Conservation (phyloP, 306 rosid species). For the Echinosophora koreensis region DNA sequence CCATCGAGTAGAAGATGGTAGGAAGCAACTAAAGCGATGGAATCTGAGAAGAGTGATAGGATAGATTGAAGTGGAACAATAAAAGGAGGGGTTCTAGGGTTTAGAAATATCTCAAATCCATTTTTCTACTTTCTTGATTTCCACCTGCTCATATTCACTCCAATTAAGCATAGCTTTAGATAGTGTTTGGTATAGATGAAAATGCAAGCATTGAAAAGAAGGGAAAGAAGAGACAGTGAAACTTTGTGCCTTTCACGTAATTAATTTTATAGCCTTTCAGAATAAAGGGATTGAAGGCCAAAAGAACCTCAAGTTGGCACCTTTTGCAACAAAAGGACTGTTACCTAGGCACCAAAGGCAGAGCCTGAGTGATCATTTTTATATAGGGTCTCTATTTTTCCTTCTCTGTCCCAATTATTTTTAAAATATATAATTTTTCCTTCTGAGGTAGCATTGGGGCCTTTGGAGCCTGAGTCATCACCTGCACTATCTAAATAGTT, state of each 20-base stretch:
- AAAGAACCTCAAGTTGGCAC: not conserved
- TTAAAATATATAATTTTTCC: not conserved
- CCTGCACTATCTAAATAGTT: not conserved
- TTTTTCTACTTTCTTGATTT: not conserved
- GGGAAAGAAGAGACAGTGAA: not conserved
- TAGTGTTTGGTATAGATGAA: not conserved
- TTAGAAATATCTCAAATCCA: not conserved
- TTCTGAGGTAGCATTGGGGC: not conserved
- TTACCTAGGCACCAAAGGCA: not conserved
- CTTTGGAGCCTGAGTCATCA: not conserved
- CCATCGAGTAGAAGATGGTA: no score
- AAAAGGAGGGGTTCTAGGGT: no score
- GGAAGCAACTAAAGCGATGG: not conserved
- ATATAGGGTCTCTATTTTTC: not conserved
- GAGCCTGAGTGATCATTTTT: not conserved
- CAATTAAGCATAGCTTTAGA: not conserved
- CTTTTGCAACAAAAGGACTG: not conserved
- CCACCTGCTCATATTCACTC: not conserved
- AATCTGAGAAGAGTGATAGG: not conserved
- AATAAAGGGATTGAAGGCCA: conserved; percentile 3
- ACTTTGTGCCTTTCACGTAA: no score
- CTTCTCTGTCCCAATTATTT: not conserved
- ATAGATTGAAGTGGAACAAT: no score
- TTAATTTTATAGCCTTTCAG: not conserved
- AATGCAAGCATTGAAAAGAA: not conserved